Percentiles rank a stretch among this genome's conserved stretches.
phyloP scores from a whole-genome alignment of 2,329 filamentous ascomycete species.

The Curvularia lunata region DNA sequence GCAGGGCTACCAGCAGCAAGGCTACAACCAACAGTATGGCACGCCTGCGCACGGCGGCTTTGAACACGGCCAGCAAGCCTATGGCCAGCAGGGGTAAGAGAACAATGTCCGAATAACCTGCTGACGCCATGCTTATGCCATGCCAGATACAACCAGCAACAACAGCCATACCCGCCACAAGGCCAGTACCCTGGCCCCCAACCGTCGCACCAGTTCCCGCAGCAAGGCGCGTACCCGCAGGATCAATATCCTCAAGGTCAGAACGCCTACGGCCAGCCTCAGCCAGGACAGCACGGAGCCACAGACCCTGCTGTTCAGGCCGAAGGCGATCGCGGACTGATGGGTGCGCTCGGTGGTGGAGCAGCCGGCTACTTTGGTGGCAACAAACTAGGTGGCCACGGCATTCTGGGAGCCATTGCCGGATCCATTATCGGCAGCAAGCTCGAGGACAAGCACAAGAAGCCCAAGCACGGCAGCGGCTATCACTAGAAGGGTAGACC shows the following conservation, averaged over 20 bases:
- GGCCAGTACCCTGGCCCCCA: slow-evolving; percentile 41
- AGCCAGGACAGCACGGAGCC: slow-evolving; percentile 48
- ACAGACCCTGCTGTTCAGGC: slow-evolving; percentile 55
- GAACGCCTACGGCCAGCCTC: slow-evolving; percentile 42
- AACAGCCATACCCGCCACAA: slow-evolving; percentile 18
- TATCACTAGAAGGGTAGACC: slow-evolving; percentile 15
- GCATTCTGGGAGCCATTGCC: slow-evolving; percentile 63
- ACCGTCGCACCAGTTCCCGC: slow-evolving; percentile 49
- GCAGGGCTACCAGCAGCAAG: slow-evolving; percentile 38
- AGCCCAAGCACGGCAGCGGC: slow-evolving; percentile 34
- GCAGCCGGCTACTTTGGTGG: slow-evolving; percentile 64
- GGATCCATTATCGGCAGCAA: slow-evolving; percentile 64
- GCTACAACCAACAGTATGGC: slow-evolving; percentile 50
- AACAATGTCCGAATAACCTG: background rate
- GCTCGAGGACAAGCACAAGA: slow-evolving; percentile 61
- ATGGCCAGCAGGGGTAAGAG: slow-evolving; percentile 47
- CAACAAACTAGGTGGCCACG: slow-evolving; percentile 61
- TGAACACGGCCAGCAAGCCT: slow-evolving; percentile 53
- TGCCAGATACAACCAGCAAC: slow-evolving; percentile 35
- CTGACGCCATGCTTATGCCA: slow-evolving; percentile 14
- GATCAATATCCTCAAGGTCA: slow-evolving; percentile 47
- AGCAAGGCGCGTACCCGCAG: slow-evolving; percentile 50
- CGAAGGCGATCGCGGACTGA: slow-evolving; percentile 64
- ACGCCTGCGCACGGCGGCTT: slow-evolving; percentile 58
- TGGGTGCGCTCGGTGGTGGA: slow-evolving; percentile 63